Evolutionary conservation across 1,139 yeast genomes (phyloP).

Genomic region (Pichia inconspicua): DNA sequence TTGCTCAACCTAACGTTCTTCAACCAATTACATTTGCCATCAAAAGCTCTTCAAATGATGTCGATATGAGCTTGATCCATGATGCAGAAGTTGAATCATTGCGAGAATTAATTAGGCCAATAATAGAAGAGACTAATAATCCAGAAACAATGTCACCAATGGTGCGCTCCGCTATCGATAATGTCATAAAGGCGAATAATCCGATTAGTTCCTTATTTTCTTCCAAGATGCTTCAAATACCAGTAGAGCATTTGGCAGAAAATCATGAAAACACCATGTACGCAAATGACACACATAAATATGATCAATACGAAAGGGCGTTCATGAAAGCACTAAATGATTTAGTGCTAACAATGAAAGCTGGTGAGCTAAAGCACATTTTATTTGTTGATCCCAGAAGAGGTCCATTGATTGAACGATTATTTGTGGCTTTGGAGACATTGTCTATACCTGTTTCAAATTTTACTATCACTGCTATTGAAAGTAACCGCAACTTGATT

Average conservation of each 20-base stretch:
- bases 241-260: slow-evolving; percentile 62
- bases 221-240: slow-evolving; percentile 31
- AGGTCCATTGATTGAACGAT: slow-evolving; percentile 64
- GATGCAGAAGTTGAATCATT: neutral
- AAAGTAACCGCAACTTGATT: slow-evolving; percentile 62
- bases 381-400: slow-evolving; percentile 82
- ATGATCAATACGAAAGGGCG: slow-evolving; percentile 60
- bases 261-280: slow-evolving; percentile 55
- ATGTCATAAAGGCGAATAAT: neutral
- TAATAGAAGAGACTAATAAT: neutral
- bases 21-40: neutral
- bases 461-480: slow-evolving; percentile 49
- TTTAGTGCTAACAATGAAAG: slow-evolving; percentile 12
- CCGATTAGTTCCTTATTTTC: slow-evolving; percentile 1
- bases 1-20: neutral
- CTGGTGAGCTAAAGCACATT: slow-evolving; percentile 27
- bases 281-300: slow-evolving; percentile 63
- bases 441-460: slow-evolving; percentile 25
- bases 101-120: neutral
- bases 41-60: neutral
- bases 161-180: neutral
- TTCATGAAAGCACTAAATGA: slow-evolving; percentile 50
- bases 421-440: slow-evolving; percentile 35
- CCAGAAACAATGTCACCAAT: neutral
- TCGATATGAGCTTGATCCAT: no score